Conservation (phyloP, 2,329 filamentous ascomycete species). For the Colletotrichum euphorbiae region DNA sequence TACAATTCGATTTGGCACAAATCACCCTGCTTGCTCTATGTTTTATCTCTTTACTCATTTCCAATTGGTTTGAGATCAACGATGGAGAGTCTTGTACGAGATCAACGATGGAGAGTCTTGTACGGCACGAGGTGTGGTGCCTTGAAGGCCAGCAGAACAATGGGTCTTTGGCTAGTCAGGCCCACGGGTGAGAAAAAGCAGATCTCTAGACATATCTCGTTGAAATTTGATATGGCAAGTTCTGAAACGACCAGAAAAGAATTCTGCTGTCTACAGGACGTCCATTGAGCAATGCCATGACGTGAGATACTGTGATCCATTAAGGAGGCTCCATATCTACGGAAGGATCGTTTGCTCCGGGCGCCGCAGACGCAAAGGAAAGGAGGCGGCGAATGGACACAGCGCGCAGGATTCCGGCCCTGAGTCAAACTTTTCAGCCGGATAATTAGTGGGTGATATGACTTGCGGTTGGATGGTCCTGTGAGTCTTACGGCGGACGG, state of each 20-base stretch:
- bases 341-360: conserved; percentile 31
- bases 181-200: conserved; percentile 12
- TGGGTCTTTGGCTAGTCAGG: not conserved
- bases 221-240: conserved; percentile 37
- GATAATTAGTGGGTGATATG: conserved; percentile 5
- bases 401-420: conserved; percentile 1
- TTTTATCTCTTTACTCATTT: conserved; percentile 30
- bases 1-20: conserved; percentile 29
- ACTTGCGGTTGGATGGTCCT: not conserved
- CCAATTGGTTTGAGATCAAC: conserved; percentile 33
- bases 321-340: not conserved
- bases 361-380: not conserved
- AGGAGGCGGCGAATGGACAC: not conserved
- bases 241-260: conserved; percentile 20
- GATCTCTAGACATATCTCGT: conserved; percentile 33
- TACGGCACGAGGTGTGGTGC: conserved; percentile 12
- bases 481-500: conserved; percentile 13
- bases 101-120: conserved; percentile 29
- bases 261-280: not conserved
- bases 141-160: not conserved
- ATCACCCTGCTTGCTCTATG: conserved; percentile 31
- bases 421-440: not conserved
- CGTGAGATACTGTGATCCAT: not conserved
- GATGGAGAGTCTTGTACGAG: conserved; percentile 25
- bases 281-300: conserved; percentile 31